A percentile compares a stretch with the other conserved stretches of the same genome.
These are phyloP conservation scores for Leucosporidium scottii DNA, from an alignment of 768 basidiomycete species.

Conservation along the genomic window DNA sequence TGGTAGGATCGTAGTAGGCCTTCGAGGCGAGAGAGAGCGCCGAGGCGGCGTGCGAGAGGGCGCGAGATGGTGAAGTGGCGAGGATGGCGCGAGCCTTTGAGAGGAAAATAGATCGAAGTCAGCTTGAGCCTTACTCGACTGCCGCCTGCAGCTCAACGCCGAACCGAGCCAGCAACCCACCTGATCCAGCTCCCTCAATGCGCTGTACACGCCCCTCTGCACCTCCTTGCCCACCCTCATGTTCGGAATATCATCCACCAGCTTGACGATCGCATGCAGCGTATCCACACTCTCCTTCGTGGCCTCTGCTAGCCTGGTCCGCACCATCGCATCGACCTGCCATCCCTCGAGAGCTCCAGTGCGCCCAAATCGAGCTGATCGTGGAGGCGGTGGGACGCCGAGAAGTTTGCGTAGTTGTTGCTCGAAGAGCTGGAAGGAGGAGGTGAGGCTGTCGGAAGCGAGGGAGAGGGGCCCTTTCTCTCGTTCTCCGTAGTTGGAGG, in stretches of 20 bases:
- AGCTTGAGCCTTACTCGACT: too few species aligned
- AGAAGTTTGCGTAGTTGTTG: slow-evolving; percentile 71
- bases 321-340: slow-evolving; percentile 73
- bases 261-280: slow-evolving; percentile 68
- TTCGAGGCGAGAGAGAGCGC: slow-evolving; percentile 64
- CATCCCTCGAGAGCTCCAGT: slow-evolving; percentile 52
- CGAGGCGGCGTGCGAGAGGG: slow-evolving; percentile 56
- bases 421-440: slow-evolving; percentile 59
- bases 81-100: not conserved
- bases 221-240: slow-evolving; percentile 86
- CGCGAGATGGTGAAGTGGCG: slow-evolving; percentile 8
- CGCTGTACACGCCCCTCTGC: slow-evolving; percentile 59
- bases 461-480: too few species aligned
- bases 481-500: too few species aligned
- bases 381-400: slow-evolving; percentile 62
- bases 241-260: slow-evolving; percentile 76
- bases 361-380: slow-evolving; percentile 12
- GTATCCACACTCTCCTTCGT: slow-evolving; percentile 62
- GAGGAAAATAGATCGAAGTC: too few species aligned
- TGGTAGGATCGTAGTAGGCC: slow-evolving; percentile 94
- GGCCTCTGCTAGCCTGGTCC: slow-evolving; percentile 65
- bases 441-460: slow-evolving; percentile 42
- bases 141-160: too few species aligned
- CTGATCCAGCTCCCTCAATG: slow-evolving; percentile 65
- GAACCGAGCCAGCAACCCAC: slow-evolving; percentile 45